Percentiles rank a stretch among this genome's conserved stretches.
phyloP scores from a whole-genome alignment of 2,329 filamentous ascomycete genomes.

The Colletotrichum lini region DNA sequence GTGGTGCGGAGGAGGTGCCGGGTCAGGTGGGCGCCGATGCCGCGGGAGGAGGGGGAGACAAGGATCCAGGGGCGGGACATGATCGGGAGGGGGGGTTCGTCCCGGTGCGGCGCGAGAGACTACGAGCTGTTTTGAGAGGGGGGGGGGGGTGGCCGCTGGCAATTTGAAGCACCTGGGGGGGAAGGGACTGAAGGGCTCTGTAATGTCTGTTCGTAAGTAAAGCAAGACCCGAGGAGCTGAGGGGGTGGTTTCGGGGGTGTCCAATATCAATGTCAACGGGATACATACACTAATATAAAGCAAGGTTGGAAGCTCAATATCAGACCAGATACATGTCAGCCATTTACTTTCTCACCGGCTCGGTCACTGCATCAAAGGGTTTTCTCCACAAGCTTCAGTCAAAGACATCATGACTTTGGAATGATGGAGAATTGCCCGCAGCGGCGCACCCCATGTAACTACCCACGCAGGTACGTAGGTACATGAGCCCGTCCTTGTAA shows the following conservation, averaged over 20 bases:
- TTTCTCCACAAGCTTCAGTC: conserved; percentile 29
- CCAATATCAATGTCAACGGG: background rate
- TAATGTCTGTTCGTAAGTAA: too few species aligned
- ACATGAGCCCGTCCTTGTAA: too few species aligned
- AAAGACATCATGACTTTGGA: conserved; percentile 43
- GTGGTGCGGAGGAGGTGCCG: conserved; percentile 64
- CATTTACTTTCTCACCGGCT: background rate
- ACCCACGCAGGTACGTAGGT: too few species aligned
- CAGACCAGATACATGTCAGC: background rate
- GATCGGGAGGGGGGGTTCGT: background rate
- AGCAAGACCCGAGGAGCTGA: too few species aligned
- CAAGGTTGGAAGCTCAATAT: background rate
- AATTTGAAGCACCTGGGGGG: too few species aligned
- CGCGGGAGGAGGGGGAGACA: conserved; percentile 62
- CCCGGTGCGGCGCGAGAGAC: too few species aligned
- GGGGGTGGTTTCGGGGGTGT: too few species aligned
- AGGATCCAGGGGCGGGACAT: conserved; percentile 67
- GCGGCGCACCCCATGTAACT: background rate
- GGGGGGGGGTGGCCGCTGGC: too few species aligned
- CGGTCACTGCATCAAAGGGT: conserved; percentile 4
- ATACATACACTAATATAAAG: background rate
- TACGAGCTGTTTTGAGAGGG: too few species aligned
- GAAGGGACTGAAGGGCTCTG: too few species aligned
- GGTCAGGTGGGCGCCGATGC: conserved; percentile 64
- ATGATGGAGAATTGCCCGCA: conserved; percentile 4